These are phyloP conservation scores for Comarum palustre DNA, from an alignment of 306 rosid species.

Conservation along the genomic window DNA sequence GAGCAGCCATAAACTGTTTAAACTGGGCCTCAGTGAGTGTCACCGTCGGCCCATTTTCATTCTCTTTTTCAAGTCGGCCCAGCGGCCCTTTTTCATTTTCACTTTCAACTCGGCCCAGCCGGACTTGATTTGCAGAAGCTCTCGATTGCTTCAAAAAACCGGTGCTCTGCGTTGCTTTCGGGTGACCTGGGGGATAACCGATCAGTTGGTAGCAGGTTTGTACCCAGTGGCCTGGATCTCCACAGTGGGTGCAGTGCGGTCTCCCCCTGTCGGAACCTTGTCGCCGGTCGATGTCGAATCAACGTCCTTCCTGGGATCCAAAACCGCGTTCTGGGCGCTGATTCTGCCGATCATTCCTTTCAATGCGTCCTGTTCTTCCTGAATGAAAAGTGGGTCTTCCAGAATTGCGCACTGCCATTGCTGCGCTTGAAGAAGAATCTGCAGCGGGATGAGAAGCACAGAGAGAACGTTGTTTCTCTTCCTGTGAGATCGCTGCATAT, in stretches of 20 bases:
- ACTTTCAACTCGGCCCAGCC: neutral
- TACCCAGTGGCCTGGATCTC: neutral
- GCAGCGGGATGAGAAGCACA: neutral
- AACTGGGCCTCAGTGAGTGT: neutral
- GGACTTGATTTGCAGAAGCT: neutral
- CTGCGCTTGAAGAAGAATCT: neutral
- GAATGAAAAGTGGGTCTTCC: neutral
- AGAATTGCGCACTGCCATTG: neutral
- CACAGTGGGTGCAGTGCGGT: neutral
- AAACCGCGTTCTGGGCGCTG: neutral
- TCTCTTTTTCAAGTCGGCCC: too few relatives aligned
- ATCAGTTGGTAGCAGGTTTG: neutral
- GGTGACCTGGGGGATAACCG: neutral
- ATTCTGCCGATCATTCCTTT: neutral
- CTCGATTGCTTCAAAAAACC: too few relatives aligned
- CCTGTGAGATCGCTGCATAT: neutral
- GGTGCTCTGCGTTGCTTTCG: neutral
- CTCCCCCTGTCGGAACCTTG: neutral
- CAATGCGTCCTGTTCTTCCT: neutral
- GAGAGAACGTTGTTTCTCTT: neutral
- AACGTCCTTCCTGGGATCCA: neutral
- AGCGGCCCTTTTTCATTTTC: too few relatives aligned
- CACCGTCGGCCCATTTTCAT: neutral
- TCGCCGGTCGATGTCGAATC: neutral
- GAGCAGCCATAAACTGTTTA: neutral